Conservation (phyloP, 768 basidiomycete genomes). For the Amanita inopinata region DNA sequence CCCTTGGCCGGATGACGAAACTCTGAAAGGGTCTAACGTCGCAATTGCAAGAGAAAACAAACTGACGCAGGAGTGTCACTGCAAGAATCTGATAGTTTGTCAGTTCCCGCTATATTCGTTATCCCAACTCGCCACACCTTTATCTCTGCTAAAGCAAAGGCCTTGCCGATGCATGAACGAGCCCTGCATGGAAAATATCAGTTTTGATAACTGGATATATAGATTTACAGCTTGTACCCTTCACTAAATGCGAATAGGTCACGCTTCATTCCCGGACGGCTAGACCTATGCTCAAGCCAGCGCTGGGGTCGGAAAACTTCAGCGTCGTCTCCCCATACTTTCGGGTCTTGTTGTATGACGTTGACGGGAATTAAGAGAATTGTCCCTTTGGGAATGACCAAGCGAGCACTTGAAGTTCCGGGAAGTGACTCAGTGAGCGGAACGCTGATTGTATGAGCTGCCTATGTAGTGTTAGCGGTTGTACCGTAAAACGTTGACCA, state of each 20-base stretch:
- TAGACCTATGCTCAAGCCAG: constrained; percentile 39
- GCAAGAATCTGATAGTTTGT: constrained; percentile 24
- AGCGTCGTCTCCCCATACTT: constrained; percentile 53
- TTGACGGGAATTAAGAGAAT: constrained; percentile 45
- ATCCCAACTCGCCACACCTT: constrained; percentile 29
- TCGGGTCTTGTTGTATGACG: constrained; percentile 43
- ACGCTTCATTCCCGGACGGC: constrained; percentile 19
- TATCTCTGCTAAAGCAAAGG: constrained; percentile 50
- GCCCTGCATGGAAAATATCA: constrained; percentile 29
- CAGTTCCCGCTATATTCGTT: not conserved
- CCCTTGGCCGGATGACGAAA: constrained; percentile 52
- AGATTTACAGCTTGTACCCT: constrained; percentile 32
- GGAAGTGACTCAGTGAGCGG: constrained; percentile 45
- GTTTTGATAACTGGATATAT: not conserved
- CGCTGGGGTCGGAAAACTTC: constrained; percentile 49
- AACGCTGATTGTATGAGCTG: constrained; percentile 39
- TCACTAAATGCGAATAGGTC: constrained; percentile 50
- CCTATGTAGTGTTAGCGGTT: constrained; percentile 21
- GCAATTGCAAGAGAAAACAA: constrained; percentile 38
- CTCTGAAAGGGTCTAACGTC: constrained; percentile 58
- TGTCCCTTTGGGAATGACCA: constrained; percentile 49
- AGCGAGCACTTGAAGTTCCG: constrained; percentile 29
- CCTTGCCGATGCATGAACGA: constrained; percentile 49
- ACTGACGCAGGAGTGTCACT: constrained; percentile 42
- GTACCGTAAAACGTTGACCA: constrained; percentile 6